Evolutionary conservation across 169 alveolate species (phyloP), one percentile per base, ranked within the genome.

Genomic region (Ichthyophthirius multifiliis): DNA sequence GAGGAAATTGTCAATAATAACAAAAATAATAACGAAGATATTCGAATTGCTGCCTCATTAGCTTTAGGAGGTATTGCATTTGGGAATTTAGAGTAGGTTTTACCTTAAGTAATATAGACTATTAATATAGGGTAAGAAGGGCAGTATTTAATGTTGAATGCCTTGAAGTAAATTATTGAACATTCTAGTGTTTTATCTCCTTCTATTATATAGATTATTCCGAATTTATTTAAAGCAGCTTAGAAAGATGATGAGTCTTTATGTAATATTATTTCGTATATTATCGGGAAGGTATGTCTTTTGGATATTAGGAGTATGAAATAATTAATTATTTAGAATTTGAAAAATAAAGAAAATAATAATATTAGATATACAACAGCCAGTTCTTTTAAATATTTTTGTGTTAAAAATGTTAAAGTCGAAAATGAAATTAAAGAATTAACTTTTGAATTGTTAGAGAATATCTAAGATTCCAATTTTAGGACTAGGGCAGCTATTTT

Each of bases 11-110:
- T 91, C 64, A 76, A 77, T 35, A 12, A 35, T 23, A 30, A 23
- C 30, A 67, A 71, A 43, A 89, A 85, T 20, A 39, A 37, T 67
- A 34, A n/a, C 18, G 77, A 84, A 47, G 88, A 86, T 20, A 80
- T 82, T n/a, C 87, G 83, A 76, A 75, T 84, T n/a, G 90, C 91
- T 27, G 94, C 93, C 7, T 84, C 93, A 31, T 73, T 86, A 20
- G 89, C 90, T 74, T 74, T 91, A 12, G 96, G 96, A 41, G 77
- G 90, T 64, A 67, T 90, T 2, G 82, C 93, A 5, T 65, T 85
- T 23, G 93, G 94, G 16, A 87, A 89, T 62, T 79, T 88, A 27
- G 71, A 80, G 15, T 20, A 45, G 64, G 84, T 82, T 85, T 64
- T 91, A 2, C 90, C 90, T 20, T 18, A 45, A 43, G 77, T 91